Percentiles rank a stretch among this genome's conserved stretches.
Evolutionary conservation across 23 red algal genomes (phyloP).

Genomic region (Gracilaria vermiculophylla): DNA sequence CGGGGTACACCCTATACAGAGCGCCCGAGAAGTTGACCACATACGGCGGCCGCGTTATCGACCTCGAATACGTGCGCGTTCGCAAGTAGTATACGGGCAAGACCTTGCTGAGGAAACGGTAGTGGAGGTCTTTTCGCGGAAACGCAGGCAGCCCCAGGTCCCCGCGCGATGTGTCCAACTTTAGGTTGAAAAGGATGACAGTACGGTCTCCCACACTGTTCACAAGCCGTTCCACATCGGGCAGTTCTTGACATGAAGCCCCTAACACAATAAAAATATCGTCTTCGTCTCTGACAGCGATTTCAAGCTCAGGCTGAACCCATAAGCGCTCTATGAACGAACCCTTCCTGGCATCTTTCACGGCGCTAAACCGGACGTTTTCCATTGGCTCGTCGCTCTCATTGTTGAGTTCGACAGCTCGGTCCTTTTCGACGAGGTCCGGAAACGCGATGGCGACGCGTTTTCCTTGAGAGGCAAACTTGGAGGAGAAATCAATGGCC

Average conservation of each 20-base stretch:
- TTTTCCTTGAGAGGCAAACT: slow-evolving; percentile 49
- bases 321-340: slow-evolving; percentile 67
- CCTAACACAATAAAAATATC: slow-evolving; percentile 90
- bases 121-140: slow-evolving; percentile 83
- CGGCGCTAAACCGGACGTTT: slow-evolving; percentile 57
- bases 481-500: slow-evolving; percentile 75
- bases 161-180: slow-evolving; percentile 86
- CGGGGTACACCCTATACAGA: slow-evolving; percentile 80
- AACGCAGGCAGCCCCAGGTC: slow-evolving; percentile 96
- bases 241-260: slow-evolving; percentile 87
- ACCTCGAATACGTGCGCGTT: slow-evolving; percentile 77
- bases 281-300: slow-evolving; percentile 83
- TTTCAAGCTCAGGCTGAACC: slow-evolving; percentile 56
- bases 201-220: slow-evolving; percentile 40
- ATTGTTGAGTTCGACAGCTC: slow-evolving; percentile 68
- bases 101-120: slow-evolving; percentile 82
- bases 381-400: slow-evolving; percentile 57
- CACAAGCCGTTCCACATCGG: slow-evolving; percentile 84
- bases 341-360: slow-evolving; percentile 56
- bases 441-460: slow-evolving; percentile 73
- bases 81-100: slow-evolving; percentile 91
- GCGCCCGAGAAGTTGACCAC: slow-evolving; percentile 86
- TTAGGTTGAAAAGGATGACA: slow-evolving; percentile 94
- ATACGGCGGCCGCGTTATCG: slow-evolving; percentile 63
- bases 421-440: slow-evolving; percentile 86